Conservation (phyloP, 306 rosid genomes). For the Carpinus viminea region DNA sequence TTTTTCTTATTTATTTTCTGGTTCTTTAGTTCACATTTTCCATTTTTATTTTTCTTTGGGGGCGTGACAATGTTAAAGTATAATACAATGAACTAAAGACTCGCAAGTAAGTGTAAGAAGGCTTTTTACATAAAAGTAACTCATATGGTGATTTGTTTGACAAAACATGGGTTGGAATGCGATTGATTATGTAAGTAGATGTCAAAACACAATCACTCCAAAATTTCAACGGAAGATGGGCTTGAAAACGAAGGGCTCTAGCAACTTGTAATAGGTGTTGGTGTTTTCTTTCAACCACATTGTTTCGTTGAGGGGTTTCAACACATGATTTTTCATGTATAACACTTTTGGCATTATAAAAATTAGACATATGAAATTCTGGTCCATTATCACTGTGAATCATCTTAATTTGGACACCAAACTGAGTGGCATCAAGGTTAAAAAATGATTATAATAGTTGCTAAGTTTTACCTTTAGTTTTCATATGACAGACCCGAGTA, state of each 20-base stretch:
- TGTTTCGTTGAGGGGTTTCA: too few relatives aligned
- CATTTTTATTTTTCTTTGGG: too few relatives aligned
- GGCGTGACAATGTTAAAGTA: too few relatives aligned
- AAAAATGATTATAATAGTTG: too few relatives aligned
- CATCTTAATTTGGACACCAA: background rate
- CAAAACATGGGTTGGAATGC: background rate
- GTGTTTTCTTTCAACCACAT: too few relatives aligned
- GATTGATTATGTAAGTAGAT: background rate
- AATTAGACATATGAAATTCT: background rate
- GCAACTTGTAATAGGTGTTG: too few relatives aligned
- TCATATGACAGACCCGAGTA: background rate
- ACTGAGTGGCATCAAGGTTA: background rate
- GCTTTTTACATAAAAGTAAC: background rate
- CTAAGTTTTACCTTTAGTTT: background rate
- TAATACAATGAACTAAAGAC: background rate
- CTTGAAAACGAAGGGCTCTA: too few relatives aligned
- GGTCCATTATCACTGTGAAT: background rate
- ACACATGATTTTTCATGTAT: background rate
- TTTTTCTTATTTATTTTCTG: too few relatives aligned
- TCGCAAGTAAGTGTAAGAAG: background rate
- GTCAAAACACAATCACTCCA: too few relatives aligned
- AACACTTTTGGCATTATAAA: background rate
- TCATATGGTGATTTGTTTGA: background rate
- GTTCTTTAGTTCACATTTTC: too few relatives aligned
- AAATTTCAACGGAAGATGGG: too few relatives aligned